Evolutionary conservation across 2,329 filamentous ascomycete species (phyloP).

Genomic region (Penicillium nordicum): DNA sequence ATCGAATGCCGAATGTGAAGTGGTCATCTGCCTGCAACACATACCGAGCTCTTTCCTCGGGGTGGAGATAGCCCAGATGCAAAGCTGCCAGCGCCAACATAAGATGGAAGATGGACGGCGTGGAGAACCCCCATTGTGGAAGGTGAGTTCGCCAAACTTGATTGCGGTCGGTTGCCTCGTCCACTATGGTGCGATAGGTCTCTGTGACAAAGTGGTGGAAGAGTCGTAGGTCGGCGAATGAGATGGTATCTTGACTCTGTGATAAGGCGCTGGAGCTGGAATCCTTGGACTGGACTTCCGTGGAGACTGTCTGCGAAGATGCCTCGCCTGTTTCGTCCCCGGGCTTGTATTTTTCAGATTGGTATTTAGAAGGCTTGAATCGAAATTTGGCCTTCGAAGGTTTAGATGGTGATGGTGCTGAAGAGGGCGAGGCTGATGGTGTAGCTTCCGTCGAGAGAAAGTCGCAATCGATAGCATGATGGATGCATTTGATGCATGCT

Average conservation of each 20-base stretch:
- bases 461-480: constrained; percentile 29
- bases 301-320: constrained; percentile 5
- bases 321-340: constrained; percentile 6
- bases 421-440: constrained; percentile 8
- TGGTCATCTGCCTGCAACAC: constrained; percentile 30
- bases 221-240: constrained; percentile 29
- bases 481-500: constrained; percentile 28
- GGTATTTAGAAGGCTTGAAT: constrained; percentile 23
- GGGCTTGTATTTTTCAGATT: not conserved
- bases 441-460: constrained; percentile 11
- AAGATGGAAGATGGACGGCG: constrained; percentile 34
- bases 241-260: constrained; percentile 17
- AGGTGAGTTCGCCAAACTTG: constrained; percentile 31
- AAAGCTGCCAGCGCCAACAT: constrained; percentile 32
- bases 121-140: constrained; percentile 30
- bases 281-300: not conserved
- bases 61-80: constrained; percentile 25
- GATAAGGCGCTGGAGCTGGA: not conserved
- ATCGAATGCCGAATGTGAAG: constrained; percentile 35
- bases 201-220: constrained; percentile 33
- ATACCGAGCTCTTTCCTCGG: constrained; percentile 19
- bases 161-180: constrained; percentile 20
- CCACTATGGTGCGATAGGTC: constrained; percentile 25
- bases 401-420: not conserved
- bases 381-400: constrained; percentile 8